Evolutionary conservation across 2,329 filamentous ascomycete species (phyloP).

Genomic region (Fusarium armeniacum): DNA sequence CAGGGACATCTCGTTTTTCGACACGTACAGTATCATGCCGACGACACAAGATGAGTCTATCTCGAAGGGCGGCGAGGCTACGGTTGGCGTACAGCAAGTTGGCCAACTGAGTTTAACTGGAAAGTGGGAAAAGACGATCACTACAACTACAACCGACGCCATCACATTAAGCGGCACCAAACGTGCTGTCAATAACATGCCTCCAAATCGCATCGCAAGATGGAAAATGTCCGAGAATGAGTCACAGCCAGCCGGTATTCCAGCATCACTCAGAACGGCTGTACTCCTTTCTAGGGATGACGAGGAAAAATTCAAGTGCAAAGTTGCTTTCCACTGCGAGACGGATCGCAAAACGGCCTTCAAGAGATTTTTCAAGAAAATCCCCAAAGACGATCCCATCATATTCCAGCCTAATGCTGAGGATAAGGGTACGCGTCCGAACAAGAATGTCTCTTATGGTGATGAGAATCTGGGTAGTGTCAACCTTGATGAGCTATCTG

Average conservation of each 20-base stretch:
- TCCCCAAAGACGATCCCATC: not conserved
- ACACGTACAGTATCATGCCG: not conserved
- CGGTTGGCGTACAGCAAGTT: not conserved
- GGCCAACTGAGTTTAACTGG: not conserved
- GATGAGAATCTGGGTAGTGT: not conserved
- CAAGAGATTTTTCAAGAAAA: not conserved
- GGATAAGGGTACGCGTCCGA: not conserved
- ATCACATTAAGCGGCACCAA: not conserved
- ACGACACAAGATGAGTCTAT: not conserved
- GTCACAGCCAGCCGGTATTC: not conserved
- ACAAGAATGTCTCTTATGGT: not conserved
- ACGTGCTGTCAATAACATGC: not conserved
- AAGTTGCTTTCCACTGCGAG: not conserved
- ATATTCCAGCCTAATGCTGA: not conserved
- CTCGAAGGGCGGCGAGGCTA: not conserved
- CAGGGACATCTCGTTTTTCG: not conserved
- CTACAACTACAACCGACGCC: not conserved
- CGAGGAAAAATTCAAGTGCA: not conserved
- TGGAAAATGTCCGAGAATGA: not conserved
- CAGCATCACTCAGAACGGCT: not conserved
- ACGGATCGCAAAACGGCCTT: not conserved
- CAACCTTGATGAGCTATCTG: not conserved
- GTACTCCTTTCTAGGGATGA: not conserved
- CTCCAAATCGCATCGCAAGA: not conserved
- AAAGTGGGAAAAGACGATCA: slow-evolving; percentile 2